Conservation (phyloP, 306 rosid species). For the Pterocarpus macrocarpus region DNA sequence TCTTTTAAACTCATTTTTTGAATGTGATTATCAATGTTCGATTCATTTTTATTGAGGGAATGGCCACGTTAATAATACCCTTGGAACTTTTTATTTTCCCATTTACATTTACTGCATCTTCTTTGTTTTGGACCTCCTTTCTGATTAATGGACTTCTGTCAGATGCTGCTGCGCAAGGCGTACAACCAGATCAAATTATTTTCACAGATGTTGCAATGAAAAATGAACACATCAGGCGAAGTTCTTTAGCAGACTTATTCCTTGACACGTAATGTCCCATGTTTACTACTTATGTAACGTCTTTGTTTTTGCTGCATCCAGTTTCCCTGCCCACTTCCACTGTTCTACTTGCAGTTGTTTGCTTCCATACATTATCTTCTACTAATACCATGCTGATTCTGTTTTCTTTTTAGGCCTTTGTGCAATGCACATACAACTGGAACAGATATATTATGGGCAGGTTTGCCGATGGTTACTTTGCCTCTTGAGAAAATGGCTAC, state of each 20-base stretch:
- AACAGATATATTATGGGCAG: constrained; percentile 98
- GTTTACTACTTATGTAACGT: background rate
- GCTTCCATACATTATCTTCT: background rate
- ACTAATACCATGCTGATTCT: constrained; percentile 16
- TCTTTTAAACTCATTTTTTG: no score
- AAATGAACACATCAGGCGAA: constrained; percentile 93
- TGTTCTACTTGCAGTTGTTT: background rate
- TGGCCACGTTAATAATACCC: background rate
- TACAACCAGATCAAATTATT: constrained; percentile 90
- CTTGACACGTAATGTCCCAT: constrained; percentile 80
- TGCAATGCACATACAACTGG: constrained; percentile 99
- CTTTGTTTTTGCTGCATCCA: constrained; percentile 1
- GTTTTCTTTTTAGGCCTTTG: constrained; percentile 71
- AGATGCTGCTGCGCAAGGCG: constrained; percentile 96
- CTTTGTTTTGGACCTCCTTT: constrained; percentile 4
- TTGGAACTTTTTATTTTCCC: background rate
- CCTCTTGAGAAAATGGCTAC: constrained; percentile 99
- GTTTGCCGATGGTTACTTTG: constrained; percentile 94
- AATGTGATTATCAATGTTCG: background rate
- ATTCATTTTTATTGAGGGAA: background rate
- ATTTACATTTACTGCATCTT: background rate
- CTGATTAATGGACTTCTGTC: constrained; percentile 37
- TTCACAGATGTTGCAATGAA: constrained; percentile 99
- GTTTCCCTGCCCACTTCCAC: background rate
- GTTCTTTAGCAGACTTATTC: constrained; percentile 91